Base-by-base conservation (phyloP, 768 basidiomycete species). In the Tephrocybe sp. region DNA sequence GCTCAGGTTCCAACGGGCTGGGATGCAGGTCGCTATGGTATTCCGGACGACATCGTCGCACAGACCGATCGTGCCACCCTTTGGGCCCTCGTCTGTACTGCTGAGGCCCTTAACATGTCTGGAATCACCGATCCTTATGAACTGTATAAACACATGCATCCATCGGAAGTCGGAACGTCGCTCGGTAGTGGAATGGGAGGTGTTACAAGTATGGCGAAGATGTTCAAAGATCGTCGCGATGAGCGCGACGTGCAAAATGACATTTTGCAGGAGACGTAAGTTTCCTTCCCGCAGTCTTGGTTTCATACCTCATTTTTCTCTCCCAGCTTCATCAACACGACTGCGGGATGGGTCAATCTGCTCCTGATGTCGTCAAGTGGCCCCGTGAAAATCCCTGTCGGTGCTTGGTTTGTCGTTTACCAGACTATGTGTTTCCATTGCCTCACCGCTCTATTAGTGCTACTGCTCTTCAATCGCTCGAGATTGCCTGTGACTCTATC, bases 101-200 rank as follows among this genome's bases (percentile, higher is more conserved):
- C 95, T 12, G 97, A 99, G 68, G 95, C 96, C 18, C 84, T 99
- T 61, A 92, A 94, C 64, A 88, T 87, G 78, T 96, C 97, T 15
- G 96, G 97, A 59, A 87, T 99, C 69, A 96, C 92, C 19, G 97
- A 99, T 64, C 93, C 97, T 5, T 99, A 98, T 64, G 97, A 98
- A 68, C 75, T 99, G 2, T 99, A 98, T 78, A 85, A 98, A 70
- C 80, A 96, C 64, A 80, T 99, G 60, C 97, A 99, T 68, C 96
- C 97, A 2, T 92, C 93, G 2, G 94, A 98, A 62, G 89, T 98
- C 52, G 97, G 97, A 51, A 92, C 94, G 2, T 83, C 87, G 49
- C 73, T 99, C 52, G 97, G 97, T 49, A 93, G 92, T 61, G 97
- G 97, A 58, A 98, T 99, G 96, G 97, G 97, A 60, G 97, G 97